Conservation (phyloP, 2,329 filamentous ascomycete genomes). For the Metarhizium guizhouense region DNA sequence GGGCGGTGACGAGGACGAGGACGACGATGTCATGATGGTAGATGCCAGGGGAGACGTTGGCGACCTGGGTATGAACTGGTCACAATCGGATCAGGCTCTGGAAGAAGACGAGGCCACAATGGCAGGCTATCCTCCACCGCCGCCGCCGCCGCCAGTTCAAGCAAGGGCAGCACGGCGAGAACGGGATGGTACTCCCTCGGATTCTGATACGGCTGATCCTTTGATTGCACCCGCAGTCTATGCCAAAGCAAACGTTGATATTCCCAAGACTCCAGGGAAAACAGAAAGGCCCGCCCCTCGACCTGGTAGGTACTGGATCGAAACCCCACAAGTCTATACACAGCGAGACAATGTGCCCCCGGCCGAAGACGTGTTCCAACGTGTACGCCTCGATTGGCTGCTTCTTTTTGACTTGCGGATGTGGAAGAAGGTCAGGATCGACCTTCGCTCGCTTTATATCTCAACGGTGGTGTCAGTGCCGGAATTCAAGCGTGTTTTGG, state of each 20-base stretch:
- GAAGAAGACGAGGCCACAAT: slow-evolving; percentile 72
- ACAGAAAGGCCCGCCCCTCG: slow-evolving; percentile 40
- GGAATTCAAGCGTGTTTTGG: slow-evolving; percentile 89
- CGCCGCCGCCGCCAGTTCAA: slow-evolving; percentile 56
- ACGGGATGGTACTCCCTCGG: slow-evolving; percentile 58
- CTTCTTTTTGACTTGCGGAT: slow-evolving; percentile 89
- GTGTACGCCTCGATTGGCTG: slow-evolving; percentile 86
- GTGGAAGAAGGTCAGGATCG: slow-evolving; percentile 92
- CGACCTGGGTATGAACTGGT: slow-evolving; percentile 43
- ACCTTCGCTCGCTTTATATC: slow-evolving; percentile 88
- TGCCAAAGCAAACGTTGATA: slow-evolving; percentile 56
- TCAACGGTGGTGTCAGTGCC: slow-evolving; percentile 93
- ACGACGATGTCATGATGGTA: slow-evolving; percentile 51
- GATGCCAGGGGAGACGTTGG: slow-evolving; percentile 37
- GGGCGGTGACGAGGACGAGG: slow-evolving; percentile 38
- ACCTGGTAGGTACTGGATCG: slow-evolving; percentile 77
- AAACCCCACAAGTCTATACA: slow-evolving; percentile 63
- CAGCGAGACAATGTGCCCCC: slow-evolving; percentile 53
- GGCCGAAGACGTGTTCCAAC: slow-evolving; percentile 81
- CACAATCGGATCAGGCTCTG: slow-evolving; percentile 53
- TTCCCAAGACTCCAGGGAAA: slow-evolving; percentile 73
- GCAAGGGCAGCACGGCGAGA: slow-evolving; percentile 34
- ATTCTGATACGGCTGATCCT: slow-evolving; percentile 60
- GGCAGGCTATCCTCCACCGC: slow-evolving; percentile 60
- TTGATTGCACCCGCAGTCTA: slow-evolving; percentile 53